Percentiles rank a stretch among this genome's conserved stretches.
Conservation (phyloP, 1,139 yeast species). For the Suhomyces maxii region DNA sequence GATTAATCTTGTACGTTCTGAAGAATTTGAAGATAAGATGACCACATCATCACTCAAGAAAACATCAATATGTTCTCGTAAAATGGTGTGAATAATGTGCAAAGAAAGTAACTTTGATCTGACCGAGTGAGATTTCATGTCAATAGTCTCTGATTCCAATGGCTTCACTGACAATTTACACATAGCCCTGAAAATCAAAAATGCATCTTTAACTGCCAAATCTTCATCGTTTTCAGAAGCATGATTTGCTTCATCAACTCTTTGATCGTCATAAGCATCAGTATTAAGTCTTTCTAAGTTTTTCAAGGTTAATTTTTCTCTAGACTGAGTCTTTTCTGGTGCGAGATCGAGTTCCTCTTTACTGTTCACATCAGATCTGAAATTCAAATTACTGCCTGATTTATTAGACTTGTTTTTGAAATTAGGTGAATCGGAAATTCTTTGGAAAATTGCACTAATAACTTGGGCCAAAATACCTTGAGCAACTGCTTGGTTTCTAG, state of each 20-base stretch:
- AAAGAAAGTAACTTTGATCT: constrained; percentile 87
- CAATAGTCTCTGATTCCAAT: constrained; percentile 67
- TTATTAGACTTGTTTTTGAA: constrained; percentile 18
- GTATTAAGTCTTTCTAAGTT: constrained; percentile 57
- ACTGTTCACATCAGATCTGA: constrained; percentile 22
- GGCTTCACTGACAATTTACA: constrained; percentile 87
- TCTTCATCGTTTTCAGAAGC: constrained; percentile 59
- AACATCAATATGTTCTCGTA: constrained; percentile 81
- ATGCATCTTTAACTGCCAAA: constrained; percentile 82
- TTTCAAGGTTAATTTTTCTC: constrained; percentile 53
- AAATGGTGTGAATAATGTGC: constrained; percentile 82
- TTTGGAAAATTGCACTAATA: constrained; percentile 79
- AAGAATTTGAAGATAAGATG: constrained; percentile 55
- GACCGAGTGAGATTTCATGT: constrained; percentile 88
- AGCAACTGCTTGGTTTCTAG: constrained; percentile 88
- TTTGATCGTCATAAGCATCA: constrained; percentile 49
- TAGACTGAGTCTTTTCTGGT: constrained; percentile 6
- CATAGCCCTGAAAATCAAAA: constrained; percentile 89
- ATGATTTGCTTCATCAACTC: constrained; percentile 49
- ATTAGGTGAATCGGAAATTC: constrained; percentile 48
- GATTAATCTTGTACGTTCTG: constrained; percentile 64
- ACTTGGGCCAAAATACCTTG: constrained; percentile 94
- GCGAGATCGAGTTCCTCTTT: constrained; percentile 16
- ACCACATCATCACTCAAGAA: constrained; percentile 68
- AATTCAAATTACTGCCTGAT: constrained; percentile 22